Conservation (phyloP, 495 filamentous ascomycete species). For the Hypoxylon subgilvum region DNA sequence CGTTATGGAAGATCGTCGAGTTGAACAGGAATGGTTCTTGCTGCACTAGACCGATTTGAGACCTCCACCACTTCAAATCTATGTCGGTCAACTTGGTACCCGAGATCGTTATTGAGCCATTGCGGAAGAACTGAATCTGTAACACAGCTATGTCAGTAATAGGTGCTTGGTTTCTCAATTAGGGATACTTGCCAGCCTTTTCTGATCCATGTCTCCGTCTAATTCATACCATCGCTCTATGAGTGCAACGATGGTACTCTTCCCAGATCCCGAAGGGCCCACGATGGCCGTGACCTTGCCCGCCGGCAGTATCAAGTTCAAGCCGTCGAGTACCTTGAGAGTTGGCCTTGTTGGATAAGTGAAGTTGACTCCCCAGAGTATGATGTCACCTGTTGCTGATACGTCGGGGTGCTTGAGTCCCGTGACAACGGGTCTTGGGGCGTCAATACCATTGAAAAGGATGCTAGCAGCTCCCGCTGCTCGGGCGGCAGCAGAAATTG, state of each 20-base stretch:
- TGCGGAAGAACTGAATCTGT: slow-evolving; percentile 52
- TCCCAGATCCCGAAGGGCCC: slow-evolving; percentile 76
- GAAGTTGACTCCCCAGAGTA: slow-evolving; percentile 65
- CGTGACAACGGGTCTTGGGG: slow-evolving; percentile 52
- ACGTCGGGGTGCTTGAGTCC: slow-evolving; percentile 56
- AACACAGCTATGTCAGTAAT: background rate
- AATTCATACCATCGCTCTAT: slow-evolving; percentile 69
- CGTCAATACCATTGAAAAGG: slow-evolving; percentile 64
- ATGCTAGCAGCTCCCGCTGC: slow-evolving; percentile 60
- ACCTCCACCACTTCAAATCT: slow-evolving; percentile 67
- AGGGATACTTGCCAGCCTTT: slow-evolving; percentile 49
- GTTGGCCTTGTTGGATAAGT: slow-evolving; percentile 69
- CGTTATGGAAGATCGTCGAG: slow-evolving; percentile 69
- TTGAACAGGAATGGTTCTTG: slow-evolving; percentile 77
- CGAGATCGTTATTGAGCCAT: slow-evolving; percentile 59
- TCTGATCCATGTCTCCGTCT: slow-evolving; percentile 55
- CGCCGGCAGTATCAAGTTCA: slow-evolving; percentile 65
- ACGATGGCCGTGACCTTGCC: slow-evolving; percentile 88
- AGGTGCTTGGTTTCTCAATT: slow-evolving; percentile 6
- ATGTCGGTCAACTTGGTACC: slow-evolving; percentile 58
- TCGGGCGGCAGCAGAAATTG: slow-evolving; percentile 56
- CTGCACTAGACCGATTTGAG: slow-evolving; percentile 69
- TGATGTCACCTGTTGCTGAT: slow-evolving; percentile 59
- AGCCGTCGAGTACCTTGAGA: slow-evolving; percentile 59
- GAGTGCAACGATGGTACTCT: slow-evolving; percentile 68